Conservation (phyloP, 805 yeast species). For the Torulaspora delbrueckii region DNA sequence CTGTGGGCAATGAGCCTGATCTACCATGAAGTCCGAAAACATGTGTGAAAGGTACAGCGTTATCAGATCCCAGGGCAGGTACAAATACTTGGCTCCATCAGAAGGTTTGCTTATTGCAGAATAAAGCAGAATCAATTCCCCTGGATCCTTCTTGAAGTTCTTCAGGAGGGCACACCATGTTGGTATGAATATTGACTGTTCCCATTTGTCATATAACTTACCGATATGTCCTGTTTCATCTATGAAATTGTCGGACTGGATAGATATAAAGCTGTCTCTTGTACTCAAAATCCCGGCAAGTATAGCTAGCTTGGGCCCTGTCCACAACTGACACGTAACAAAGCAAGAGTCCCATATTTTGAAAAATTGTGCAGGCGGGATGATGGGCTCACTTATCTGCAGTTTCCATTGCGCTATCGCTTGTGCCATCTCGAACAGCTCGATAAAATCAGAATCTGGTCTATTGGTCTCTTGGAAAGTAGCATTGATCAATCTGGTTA, state of each 20-base stretch:
- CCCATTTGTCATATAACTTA: conserved; percentile 21
- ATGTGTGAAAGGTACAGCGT: conserved; percentile 13
- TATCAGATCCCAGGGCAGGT: conserved; percentile 18
- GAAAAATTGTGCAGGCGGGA: conserved; percentile 22
- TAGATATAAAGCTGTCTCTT: conserved; percentile 8
- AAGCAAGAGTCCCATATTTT: conserved; percentile 22
- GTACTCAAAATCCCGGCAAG: conserved; percentile 27
- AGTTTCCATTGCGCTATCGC: conserved; percentile 30
- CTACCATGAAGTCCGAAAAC: conserved; percentile 12
- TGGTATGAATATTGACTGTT: conserved; percentile 20
- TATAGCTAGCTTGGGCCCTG: conserved; percentile 20
- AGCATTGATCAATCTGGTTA: conserved; percentile 14
- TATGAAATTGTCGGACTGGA: conserved; percentile 21
- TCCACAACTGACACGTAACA: conserved; percentile 19
- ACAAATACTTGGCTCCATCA: not conserved
- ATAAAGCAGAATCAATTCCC: conserved; percentile 11
- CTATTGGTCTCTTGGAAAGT: conserved; percentile 15
- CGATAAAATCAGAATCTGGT: conserved; percentile 9
- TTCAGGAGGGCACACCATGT: conserved; percentile 14
- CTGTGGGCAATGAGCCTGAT: not conserved
- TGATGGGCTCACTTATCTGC: conserved; percentile 31
- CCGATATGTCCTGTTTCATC: conserved; percentile 25
- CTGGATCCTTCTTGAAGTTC: conserved; percentile 1
- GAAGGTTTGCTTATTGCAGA: conserved; percentile 11
- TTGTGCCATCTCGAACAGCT: conserved; percentile 18